Base-by-base conservation (phyloP, 225 moss, liverwort and hornwort species). In the Polytrichum formosum region DNA sequence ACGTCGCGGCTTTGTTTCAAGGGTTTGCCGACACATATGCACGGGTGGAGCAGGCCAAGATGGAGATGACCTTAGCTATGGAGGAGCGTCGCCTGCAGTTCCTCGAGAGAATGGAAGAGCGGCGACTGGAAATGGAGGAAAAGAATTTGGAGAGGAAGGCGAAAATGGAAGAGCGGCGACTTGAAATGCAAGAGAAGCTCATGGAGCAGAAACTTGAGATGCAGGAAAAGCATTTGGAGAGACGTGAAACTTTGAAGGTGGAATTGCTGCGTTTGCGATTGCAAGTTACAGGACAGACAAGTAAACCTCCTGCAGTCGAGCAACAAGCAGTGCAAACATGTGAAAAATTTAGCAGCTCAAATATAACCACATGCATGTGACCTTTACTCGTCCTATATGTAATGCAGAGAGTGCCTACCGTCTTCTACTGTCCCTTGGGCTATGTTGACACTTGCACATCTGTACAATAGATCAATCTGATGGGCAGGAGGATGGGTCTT, bases 221-320 rank as follows among this genome's bases (percentile, higher is more conserved):
- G 83, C 78, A 87, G 33, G 83, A 87, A 76, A 87, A 77, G 74
- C 81, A 84, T 72, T 59, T 83, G 86, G 80, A 86, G 70, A 78
- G 86, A 66, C 75, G 80, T 5, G 86, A 86, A 53, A 72, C 64
- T 67, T 69, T 86, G 21, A 86, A 86, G 71, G 68, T 86, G 75
- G 86, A 86, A 62, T 69, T 83, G 1, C 75, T 83, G 1, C 86
- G 86, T 7, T 62, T 86, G 68, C 86, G 80, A 4, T 78, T 86
- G 8, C 80, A 86, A 72, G 62, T 80, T 18, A 66, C 69, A 28
- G 80, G 78, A 9, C 80, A 83, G 71, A 27, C 64, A 28, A 83
- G 59, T 37, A 86, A 80, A 67, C 75, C 70, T 6, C 79, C 77
- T 23, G 53, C 60, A 10, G 80, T 73, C 28, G 86, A 73, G 73